Evolutionary conservation across 805 yeast species (phyloP).

Genomic region (Yarrowia sp.): DNA sequence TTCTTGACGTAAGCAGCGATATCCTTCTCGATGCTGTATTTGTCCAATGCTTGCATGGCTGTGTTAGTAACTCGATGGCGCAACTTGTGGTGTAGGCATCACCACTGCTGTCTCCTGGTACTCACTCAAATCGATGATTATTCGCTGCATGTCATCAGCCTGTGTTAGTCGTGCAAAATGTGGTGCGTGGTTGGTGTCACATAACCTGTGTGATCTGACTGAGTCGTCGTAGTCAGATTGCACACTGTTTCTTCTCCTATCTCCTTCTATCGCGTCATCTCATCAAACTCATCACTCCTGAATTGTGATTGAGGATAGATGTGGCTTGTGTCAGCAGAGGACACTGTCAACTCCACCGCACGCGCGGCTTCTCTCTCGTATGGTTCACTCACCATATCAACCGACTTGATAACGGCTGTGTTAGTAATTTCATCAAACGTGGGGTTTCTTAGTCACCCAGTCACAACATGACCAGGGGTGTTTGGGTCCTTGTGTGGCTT

Average conservation of each 20-base stretch:
- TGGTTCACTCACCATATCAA: slow-evolving; percentile 47
- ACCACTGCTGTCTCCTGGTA: background rate
- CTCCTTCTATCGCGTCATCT: background rate
- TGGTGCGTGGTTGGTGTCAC: too few relatives aligned
- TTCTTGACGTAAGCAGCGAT: slow-evolving; percentile 65
- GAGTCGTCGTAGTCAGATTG: background rate
- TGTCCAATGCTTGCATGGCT: slow-evolving; percentile 54
- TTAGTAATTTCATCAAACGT: slow-evolving; percentile 4
- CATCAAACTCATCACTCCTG: too few relatives aligned
- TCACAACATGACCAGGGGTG: too few relatives aligned
- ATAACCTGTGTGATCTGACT: background rate
- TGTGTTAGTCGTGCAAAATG: slow-evolving; percentile 29
- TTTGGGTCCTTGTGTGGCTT: too few relatives aligned
- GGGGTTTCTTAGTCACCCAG: too few relatives aligned
- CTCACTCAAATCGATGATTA: slow-evolving; percentile 47
- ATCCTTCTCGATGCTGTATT: slow-evolving; percentile 59
- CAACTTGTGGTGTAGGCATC: too few relatives aligned
- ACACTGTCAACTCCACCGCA: too few relatives aligned
- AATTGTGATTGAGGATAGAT: too few relatives aligned
- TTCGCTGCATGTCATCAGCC: slow-evolving; percentile 48
- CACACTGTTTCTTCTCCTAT: too few relatives aligned
- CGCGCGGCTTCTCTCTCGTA: background rate
- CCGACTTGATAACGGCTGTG: slow-evolving; percentile 48
- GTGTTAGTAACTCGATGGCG: slow-evolving; percentile 3
- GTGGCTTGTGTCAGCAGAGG: too few relatives aligned